Evolutionary conservation across 306 rosid genomes (phyloP), one percentile per base, ranked within the genome.

Genomic region (Parietaria judaica): DNA sequence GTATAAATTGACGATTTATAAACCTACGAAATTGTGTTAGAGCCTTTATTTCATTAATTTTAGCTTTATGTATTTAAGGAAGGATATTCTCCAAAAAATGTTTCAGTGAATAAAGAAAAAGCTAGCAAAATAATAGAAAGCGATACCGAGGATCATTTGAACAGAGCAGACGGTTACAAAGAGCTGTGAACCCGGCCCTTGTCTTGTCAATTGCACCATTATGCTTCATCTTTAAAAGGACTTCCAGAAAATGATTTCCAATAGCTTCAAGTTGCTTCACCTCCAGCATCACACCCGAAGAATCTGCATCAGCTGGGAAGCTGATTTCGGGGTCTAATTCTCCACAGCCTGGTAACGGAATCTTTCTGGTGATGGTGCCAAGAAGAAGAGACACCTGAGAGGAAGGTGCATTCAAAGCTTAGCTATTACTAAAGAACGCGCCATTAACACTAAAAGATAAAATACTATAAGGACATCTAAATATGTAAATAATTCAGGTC

Each of bases 131-230:
- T 38, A 67, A 54, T 3, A 35, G 6, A 39, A 59, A 36, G 61
- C 51, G 60, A 35, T 79, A 92, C 96, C 85, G 70, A 49, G 84
- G 81, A 75, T 88, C 95, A 76, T 78, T 84, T 53, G 99, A 92
- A 76, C 96, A 92, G 70, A 92, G 96, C 66, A 92, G 71, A 52
- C 96, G 94, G 60, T 92, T 92, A 79, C 96, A 92, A 72, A 92
- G 96, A 58, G 99, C 96, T 52, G 99, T 86, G 71, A 92, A 88
- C 69, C 99, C 99, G 14, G 96, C 99, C 76, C 99, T 83, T 3
- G 96, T 92, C 86, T 92, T 92, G 70, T 92, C 99, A 75, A 92
- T 92, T 48, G 99, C 99, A 62, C 99, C 99, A 70, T 92, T 92
- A 70, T 88, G 99, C 86, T 92, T 88, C 95, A 88, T 92, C 76